phyloP scores from a whole-genome alignment of 192 early-diverging fungal genomes.

The Umbelopsis ramanniana region DNA sequence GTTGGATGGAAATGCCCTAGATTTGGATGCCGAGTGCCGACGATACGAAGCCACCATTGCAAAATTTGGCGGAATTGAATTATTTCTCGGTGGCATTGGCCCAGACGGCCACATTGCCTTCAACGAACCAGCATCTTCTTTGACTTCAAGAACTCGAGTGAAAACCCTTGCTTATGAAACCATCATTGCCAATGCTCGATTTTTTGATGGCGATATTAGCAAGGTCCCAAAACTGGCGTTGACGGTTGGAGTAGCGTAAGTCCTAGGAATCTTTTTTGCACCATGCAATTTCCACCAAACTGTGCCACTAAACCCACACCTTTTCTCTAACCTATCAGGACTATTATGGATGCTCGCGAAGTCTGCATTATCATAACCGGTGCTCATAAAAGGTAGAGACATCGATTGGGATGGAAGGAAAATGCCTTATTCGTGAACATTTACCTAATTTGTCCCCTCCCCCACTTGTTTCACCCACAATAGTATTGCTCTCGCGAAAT shows the following conservation, averaged over 20 bases:
- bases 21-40: constrained; percentile 76
- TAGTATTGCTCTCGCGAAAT: constrained; percentile 74
- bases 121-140: constrained; percentile 83
- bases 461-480: background rate
- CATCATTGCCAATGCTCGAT: constrained; percentile 80
- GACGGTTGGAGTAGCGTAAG: constrained; percentile 69
- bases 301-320: background rate
- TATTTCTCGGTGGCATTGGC: constrained; percentile 84
- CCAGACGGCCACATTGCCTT: constrained; percentile 89
- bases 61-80: constrained; percentile 77
- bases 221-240: constrained; percentile 84
- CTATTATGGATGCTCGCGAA: constrained; percentile 85
- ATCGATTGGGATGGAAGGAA: background rate
- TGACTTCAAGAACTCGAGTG: constrained; percentile 75
- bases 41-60: constrained; percentile 78
- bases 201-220: constrained; percentile 79
- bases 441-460: background rate
- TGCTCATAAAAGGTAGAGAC: constrained; percentile 62
- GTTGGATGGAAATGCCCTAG: constrained; percentile 77
- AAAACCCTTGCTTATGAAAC: constrained; percentile 86
- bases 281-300: background rate
- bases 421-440: background rate
- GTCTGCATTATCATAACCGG: constrained; percentile 85
- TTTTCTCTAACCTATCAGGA: constrained; percentile 42
- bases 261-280: background rate